These are phyloP conservation scores for Nicotiana undulata DNA, from an alignment of 257 asterid species.

Conservation along the genomic window DNA sequence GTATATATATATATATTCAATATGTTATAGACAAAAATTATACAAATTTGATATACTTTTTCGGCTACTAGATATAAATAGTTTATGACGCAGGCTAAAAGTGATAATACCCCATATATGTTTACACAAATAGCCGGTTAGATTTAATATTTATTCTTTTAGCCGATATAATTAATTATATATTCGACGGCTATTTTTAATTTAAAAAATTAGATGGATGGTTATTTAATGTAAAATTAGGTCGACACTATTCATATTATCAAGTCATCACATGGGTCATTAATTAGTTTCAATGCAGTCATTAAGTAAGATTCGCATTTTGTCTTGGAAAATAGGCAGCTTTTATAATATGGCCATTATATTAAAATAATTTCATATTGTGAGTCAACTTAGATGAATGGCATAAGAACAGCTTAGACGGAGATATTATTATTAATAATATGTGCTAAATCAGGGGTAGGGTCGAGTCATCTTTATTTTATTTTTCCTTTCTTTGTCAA, in stretches of 20 bases:
- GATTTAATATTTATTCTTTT: too few relatives aligned
- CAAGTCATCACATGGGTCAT: conserved; percentile 12
- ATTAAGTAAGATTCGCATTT: background rate
- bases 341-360: background rate
- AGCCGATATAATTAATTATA: too few relatives aligned
- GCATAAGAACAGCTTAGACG: background rate
- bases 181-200: too few relatives aligned
- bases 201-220: too few relatives aligned
- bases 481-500: background rate
- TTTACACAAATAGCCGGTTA: too few relatives aligned
- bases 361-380: background rate
- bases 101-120: too few relatives aligned
- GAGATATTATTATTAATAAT: background rate
- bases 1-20: too few relatives aligned
- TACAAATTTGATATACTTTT: too few relatives aligned
- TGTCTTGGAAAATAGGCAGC: background rate
- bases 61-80: too few relatives aligned
- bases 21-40: too few relatives aligned
- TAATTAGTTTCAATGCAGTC: conserved; percentile 4
- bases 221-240: background rate
- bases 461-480: background rate
- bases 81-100: too few relatives aligned
- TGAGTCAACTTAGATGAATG: background rate
- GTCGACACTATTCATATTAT: conserved; percentile 4
- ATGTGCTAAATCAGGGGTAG: background rate